A percentile compares a stretch with the other conserved stretches of the same genome.
phyloP scores from a whole-genome alignment of 1,139 yeast genomes.

The Geotrichum phurueaensis region DNA sequence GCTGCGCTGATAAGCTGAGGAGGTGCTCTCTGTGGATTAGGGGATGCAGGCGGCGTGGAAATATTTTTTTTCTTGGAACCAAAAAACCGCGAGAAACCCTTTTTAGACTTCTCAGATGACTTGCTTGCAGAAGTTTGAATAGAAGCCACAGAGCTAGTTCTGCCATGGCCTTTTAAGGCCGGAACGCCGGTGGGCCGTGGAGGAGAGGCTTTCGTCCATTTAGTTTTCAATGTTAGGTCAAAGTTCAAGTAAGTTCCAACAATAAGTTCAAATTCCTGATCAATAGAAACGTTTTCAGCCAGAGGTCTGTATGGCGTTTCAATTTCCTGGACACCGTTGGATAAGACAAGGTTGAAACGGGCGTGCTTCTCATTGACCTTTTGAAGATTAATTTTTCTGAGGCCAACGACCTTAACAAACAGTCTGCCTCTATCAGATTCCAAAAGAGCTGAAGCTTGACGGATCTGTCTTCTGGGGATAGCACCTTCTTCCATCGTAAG shows the following conservation, averaged over 20 bases:
- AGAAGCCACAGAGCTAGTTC: slow-evolving; percentile 19
- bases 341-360: slow-evolving; percentile 64
- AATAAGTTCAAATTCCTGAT: slow-evolving; percentile 80
- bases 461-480: background rate
- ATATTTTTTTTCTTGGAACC: slow-evolving; percentile 34
- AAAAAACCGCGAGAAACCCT: slow-evolving; percentile 6
- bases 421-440: slow-evolving; percentile 62
- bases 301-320: slow-evolving; percentile 61
- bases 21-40: background rate
- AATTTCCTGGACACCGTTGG: slow-evolving; percentile 84
- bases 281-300: slow-evolving; percentile 43
- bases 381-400: slow-evolving; percentile 55
- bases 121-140: slow-evolving; percentile 13
- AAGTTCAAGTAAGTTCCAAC: slow-evolving; percentile 63
- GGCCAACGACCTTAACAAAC: slow-evolving; percentile 59
- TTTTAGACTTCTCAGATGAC: slow-evolving; percentile 5
- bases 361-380: slow-evolving; percentile 50
- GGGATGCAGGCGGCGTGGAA: slow-evolving; percentile 25
- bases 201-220: slow-evolving; percentile 38
- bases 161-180: slow-evolving; percentile 41
- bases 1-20: background rate
- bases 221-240: slow-evolving; percentile 65
- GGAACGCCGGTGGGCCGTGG: slow-evolving; percentile 37
- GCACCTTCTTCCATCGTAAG: background rate
- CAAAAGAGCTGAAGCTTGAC: slow-evolving; percentile 19